These are phyloP conservation scores for Filobasidium floriforme DNA, from an alignment of 768 basidiomycete genomes.

Conservation along the genomic window DNA sequence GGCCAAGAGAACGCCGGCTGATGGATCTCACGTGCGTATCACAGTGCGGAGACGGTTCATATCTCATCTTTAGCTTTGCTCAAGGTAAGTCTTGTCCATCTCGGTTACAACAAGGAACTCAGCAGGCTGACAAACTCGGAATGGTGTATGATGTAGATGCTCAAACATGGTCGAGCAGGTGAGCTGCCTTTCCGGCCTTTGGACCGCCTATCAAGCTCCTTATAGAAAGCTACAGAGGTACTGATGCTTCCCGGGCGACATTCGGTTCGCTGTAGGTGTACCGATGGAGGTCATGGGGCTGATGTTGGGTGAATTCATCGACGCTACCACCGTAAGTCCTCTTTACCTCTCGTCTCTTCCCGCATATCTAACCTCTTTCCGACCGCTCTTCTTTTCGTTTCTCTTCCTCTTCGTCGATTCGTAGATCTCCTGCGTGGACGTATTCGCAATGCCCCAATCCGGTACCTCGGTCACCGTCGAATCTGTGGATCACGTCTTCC, in stretches of 20 bases:
- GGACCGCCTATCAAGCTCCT: too few species aligned
- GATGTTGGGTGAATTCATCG: slow-evolving; percentile 98
- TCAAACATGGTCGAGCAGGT: slow-evolving; percentile 93
- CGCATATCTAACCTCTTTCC: too few species aligned
- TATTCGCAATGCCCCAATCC: slow-evolving; percentile 98
- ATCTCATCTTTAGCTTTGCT: slow-evolving; percentile 94
- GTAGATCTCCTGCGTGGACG: slow-evolving; percentile 62
- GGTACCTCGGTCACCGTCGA: slow-evolving; percentile 96
- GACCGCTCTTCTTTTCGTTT: background rate
- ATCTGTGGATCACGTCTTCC: slow-evolving; percentile 97
- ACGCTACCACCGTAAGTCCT: slow-evolving; percentile 59
- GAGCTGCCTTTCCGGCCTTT: background rate
- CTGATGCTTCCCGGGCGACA: too few species aligned
- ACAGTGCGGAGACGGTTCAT: slow-evolving; percentile 59
- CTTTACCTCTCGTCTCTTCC: background rate
- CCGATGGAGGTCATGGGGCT: slow-evolving; percentile 94
- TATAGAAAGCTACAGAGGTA: too few species aligned
- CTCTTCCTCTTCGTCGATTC: background rate
- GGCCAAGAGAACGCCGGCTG: background rate
- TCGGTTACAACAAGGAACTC: too few species aligned
- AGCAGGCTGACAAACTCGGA: background rate
- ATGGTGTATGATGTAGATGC: slow-evolving; percentile 60
- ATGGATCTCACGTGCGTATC: too few species aligned
- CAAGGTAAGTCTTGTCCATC: slow-evolving; percentile 57
- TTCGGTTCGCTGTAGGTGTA: slow-evolving; percentile 51